Conservation (phyloP, 257 asterid genomes). For the Marsdenia floribunda region DNA sequence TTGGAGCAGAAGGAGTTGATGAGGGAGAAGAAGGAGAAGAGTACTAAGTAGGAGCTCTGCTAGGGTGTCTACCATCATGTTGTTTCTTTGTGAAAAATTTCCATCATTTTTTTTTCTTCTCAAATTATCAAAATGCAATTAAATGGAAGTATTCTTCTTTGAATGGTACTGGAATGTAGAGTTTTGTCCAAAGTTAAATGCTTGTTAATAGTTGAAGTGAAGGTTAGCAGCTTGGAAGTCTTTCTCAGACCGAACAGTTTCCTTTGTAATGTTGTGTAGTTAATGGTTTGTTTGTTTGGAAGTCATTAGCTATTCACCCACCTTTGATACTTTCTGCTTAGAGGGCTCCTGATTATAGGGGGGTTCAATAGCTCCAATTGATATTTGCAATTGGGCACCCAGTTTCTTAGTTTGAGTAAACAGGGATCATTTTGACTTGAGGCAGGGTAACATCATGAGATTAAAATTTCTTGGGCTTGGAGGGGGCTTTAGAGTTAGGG, state of each 20-base stretch:
- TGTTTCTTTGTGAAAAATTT: background rate
- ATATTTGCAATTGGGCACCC: too few relatives aligned
- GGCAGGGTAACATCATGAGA: background rate
- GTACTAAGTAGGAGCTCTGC: conserved; percentile 1
- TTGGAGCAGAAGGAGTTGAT: conserved; percentile 16
- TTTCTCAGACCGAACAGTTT: background rate
- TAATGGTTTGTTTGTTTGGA: background rate
- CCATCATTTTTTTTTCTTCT: background rate
- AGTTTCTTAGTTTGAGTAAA: too few relatives aligned
- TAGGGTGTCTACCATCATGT: background rate
- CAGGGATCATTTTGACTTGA: background rate
- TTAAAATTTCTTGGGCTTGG: background rate
- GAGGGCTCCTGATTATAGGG: background rate
- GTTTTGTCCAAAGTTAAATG: background rate
- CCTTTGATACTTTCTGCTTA: too few relatives aligned
- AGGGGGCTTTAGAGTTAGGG: background rate
- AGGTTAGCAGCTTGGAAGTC: background rate
- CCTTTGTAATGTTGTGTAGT: background rate
- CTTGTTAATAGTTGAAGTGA: background rate
- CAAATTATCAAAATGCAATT: background rate
- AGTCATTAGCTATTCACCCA: background rate
- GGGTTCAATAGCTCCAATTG: background rate
- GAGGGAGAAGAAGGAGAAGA: conserved; percentile 19
- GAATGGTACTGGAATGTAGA: background rate
- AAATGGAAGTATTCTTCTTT: background rate